Base-by-base conservation (phyloP, 208 protist genomes). In the Trypanosoma scelopori region DNA sequence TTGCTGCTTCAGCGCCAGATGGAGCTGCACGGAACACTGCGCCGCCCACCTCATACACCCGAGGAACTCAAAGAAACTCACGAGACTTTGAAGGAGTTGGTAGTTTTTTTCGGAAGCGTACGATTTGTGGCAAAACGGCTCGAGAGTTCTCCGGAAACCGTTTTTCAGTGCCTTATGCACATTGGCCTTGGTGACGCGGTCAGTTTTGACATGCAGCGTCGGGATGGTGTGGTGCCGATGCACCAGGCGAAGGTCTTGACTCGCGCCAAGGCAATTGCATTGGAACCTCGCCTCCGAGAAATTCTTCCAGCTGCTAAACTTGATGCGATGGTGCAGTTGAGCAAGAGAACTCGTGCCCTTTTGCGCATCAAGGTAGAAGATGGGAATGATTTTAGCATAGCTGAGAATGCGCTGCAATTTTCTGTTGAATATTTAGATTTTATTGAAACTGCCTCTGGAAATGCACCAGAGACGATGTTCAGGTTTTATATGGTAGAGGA, bases 201-300 rank as follows among this genome's bases (percentile, higher is more conserved):
- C 1, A 93, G 75, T 59, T 94, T 94, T 64, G 87, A 94, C 61
- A 70, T 68, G 20, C 92, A 95, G 60, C 75, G 86, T 37, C 78
- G 85, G 22, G 82, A 92, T 53, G 89, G 85, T 3, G 70, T 60
- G 1, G 85, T 97, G 20, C 92, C 89, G 7, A 95, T 97, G 87
- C 92, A 94, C 68, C 92, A 97, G 71, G 87, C 84, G 7, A 97
- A 97, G 55, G 89, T 97, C n/a, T 73, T 95, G 15, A 55, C 87
- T 13, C 87, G 85, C 16, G 66, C 63, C 2, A 75, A 76, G 6
- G 85, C 91, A 6, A 87, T 92, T 61, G 73, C 87, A 50, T 77
- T 96, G 13, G 74, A 90, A 48, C 78, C 79, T 18, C 67, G 32
- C 25, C 60, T 93, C n/a, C 84, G 82, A 13, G 66, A 73, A 18